Base-by-base conservation (phyloP, 2,329 filamentous ascomycete species). In the Fonsecaea multimorphosa region DNA sequence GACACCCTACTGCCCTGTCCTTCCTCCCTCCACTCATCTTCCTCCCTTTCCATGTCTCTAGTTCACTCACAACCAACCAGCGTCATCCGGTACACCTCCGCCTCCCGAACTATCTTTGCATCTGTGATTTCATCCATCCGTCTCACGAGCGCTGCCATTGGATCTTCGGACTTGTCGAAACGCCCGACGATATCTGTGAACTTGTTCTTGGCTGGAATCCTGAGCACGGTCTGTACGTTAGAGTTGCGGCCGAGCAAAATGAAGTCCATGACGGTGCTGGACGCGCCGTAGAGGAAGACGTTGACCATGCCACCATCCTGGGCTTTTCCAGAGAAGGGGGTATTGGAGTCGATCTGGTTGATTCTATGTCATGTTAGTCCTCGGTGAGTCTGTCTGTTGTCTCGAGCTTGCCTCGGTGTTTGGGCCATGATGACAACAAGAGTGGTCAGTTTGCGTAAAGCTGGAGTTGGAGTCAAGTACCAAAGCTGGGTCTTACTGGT, bases 51-150 rank as follows among this genome's bases (percentile, higher is more conserved):
- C 4, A 22, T 12, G 24, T 59, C 58, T 32, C 6, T n/a, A 22
- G 1, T 32, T n/a, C n/a, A 53, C 32, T 59, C 53, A 44, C 57
- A 59, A 31, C 54, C 59, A 32, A 68, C 58, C n/a, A 63, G 46
- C 34, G 51, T 32, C 22, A 59, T 31, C 2, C 55, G 63, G 38
- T 55, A 57, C 2, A 58, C 58, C 19, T 52, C 57, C 11, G 63
- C 62, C 31, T 64, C 61, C 22, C 58, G 53, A 7, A 69, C n/a
- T 8, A 58, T 63, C 34, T 58, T 63, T 29, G 55, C 46, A 53
- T 64, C 51, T 16, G 67, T 69, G 53, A 67, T n/a, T n/a, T n/a
- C 36, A 24, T 69, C 64, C 67, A 69, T 69, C 49, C 14, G 34
- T 31, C 36, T 52, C 29, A 62, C 19, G n/a, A 67, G 58, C 6